phyloP scores from a whole-genome alignment of 1,284 basidiomycete species.

The Leccinum griseonigrum region DNA sequence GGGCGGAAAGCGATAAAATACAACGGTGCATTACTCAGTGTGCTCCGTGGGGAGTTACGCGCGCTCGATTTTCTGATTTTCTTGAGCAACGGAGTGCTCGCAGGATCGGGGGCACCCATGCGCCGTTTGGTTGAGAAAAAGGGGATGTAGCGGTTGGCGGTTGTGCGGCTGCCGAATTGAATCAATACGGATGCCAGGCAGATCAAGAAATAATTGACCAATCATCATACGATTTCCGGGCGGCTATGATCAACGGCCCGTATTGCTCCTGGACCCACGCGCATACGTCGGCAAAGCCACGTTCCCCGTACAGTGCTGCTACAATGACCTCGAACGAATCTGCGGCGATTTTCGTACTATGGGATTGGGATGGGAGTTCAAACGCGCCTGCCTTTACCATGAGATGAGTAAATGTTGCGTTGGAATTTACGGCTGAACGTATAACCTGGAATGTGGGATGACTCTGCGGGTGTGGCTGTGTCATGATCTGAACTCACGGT shows the following conservation, averaged over 20 bases:
- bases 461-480: background rate
- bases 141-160: background rate
- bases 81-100: constrained; percentile 17
- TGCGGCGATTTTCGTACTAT: constrained; percentile 25
- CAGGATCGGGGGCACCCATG: background rate
- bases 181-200: constrained; percentile 6
- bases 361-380: constrained; percentile 20
- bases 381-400: constrained; percentile 30
- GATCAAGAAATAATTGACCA: constrained; percentile 5
- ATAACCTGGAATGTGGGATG: constrained; percentile 18
- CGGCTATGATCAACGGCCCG: constrained; percentile 25
- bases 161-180: constrained; percentile 11
- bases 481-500: constrained; percentile 18
- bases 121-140: constrained; percentile 17
- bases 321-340: constrained; percentile 34
- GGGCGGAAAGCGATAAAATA: background rate
- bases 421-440: constrained; percentile 30
- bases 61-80: constrained; percentile 21
- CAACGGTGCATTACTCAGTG: constrained; percentile 19
- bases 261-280: constrained; percentile 32
- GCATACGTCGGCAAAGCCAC: constrained; percentile 27
- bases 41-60: constrained; percentile 15
- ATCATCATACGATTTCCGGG: constrained; percentile 23
- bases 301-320: constrained; percentile 29
- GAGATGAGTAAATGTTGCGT: constrained; percentile 32